Evolutionary conservation across 2,329 filamentous ascomycete genomes (phyloP), one percentile per base, ranked within the genome.

Genomic region (Thelonectria discophora): DNA sequence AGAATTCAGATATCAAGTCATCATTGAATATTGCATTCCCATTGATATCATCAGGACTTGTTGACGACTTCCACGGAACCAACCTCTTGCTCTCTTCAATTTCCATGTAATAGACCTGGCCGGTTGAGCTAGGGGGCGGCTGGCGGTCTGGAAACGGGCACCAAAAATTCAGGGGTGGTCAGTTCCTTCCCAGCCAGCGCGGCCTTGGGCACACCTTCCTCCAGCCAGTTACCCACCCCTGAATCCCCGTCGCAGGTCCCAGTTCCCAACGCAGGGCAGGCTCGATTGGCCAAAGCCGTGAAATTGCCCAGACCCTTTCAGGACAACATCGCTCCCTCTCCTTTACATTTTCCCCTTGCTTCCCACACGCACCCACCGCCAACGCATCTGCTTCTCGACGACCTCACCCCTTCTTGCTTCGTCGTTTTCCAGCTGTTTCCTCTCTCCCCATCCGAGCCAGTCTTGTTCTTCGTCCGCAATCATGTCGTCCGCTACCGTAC

Each of bases 401-500:
- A 50, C 58, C 39, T 69, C 54, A 63, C 60, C 60, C 60, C 65
- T 55, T 62, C 57, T 32, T 66, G 58, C 48, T 59, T 57, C 63
- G 53, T 61, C 58, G 63, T 62, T 63, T 27, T 55, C 60, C 68
- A 47, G 27, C 63, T 65, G 21, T 54, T 30, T 64, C 49, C 52
- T 55, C 51, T 42, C 62, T 70, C 64, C 58, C 52, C 57, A 30
- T 58, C 54, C 48, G 21, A 48, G 24, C 24, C 9, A 21, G 43
- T 17, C 13, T n/a, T 58, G 27, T 30, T 10, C 27, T 30, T 30
- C 62, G 52, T 60, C 64, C 62, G 63, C 64, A 62, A 66, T 67
- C 57, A 76, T 76, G 75, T 76, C 73, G 63, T 75, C 74, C 58
- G 64, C 72, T 65, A 69, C 73, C 65, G 73, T 76, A 76, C 54